Evolutionary conservation across 2,329 filamentous ascomycete genomes (phyloP), one percentile per base, ranked within the genome.

Genomic region (Aspergillus melleus): DNA sequence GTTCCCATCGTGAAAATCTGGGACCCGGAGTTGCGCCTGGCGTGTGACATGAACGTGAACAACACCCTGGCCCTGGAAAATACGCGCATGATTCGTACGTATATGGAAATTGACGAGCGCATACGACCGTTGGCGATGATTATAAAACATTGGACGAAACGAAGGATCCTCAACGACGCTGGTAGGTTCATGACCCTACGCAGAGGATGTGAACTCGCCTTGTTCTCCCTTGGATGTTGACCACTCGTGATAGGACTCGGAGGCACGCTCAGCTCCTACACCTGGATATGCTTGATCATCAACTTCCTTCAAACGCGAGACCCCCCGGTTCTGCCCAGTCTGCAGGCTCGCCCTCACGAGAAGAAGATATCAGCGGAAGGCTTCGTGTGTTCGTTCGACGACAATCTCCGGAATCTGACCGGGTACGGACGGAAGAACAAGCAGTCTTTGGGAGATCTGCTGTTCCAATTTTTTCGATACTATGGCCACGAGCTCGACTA

Each of bases 41-140:
- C 92, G 16, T 97, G 93, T 75, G 95, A 99, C 74, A 95, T 99
- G 89, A 99, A 99, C 69, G 93, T 99, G 79, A 99, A 99, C 80
- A 99, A 98, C 70, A 95, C 93, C 0, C 78, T 96, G 55, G 95
- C 95, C 4, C 81, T 99, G 62, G 93, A 98, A 76, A 99, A 99
- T 71, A 99, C 95, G 14, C 88, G 93, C 54, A 96, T 99, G 93
- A 95, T 99, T 69, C 91, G 93, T 73, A 96, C 92, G 0, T 99
- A 99, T 77, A 92, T 99, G 62, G 88, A 96, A 71, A 89, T 96
- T 59, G 95, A 99, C 75, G 87, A 92, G 44, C 88, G 95, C 62
- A 92, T 99, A 58, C 88, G 95, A 49, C 92, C 91, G 49, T 81
- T 99, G 67, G 94, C 95, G 16, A 98, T 99, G 92, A 90, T 96